Evolutionary conservation across 164 flowering plant genomes (phyloP).

Genomic region (Magnolia kwangsiensis): DNA sequence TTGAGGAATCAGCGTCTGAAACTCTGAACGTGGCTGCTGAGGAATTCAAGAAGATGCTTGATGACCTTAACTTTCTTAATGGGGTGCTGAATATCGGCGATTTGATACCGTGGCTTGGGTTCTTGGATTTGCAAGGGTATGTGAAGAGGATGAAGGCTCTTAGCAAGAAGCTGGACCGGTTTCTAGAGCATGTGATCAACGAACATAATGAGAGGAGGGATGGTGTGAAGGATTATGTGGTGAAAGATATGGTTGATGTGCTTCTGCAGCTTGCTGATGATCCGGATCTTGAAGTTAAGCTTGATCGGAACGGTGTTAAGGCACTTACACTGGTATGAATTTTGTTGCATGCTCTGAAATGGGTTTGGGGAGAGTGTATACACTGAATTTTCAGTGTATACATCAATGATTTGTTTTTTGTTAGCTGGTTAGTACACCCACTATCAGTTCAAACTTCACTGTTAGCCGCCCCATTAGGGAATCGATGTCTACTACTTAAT

Average conservation of each 20-base stretch:
- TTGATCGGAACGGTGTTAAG: constrained; percentile 29
- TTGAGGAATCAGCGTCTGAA: too few relatives aligned
- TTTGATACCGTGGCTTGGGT: constrained; percentile 38
- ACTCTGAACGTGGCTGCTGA: too few relatives aligned
- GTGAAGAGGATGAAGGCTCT: constrained; percentile 44
- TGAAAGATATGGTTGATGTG: constrained; percentile 76
- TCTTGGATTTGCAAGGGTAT: constrained; percentile 46
- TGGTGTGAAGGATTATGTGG: constrained; percentile 32
- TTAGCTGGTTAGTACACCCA: too few relatives aligned
- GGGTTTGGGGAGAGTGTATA: too few relatives aligned
- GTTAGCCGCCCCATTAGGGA: too few relatives aligned
- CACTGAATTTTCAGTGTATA: too few relatives aligned
- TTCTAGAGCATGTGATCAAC: constrained; percentile 45
- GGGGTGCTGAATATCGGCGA: constrained; percentile 50
- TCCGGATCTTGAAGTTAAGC: constrained; percentile 53
- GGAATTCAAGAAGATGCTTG: constrained; percentile 54
- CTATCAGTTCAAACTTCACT: too few relatives aligned
- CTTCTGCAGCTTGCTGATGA: constrained; percentile 65
- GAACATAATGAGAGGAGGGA: constrained; percentile 33
- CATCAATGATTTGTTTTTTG: not conserved
- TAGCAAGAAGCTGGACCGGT: constrained; percentile 42
- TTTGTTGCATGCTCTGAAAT: not conserved
- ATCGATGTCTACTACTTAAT: too few relatives aligned
- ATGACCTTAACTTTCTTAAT: constrained; percentile 38
- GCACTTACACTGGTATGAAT: constrained; percentile 27